Evolutionary conservation across 352 stramenopile species (phyloP).

Genomic region (Phytophthora pluvialis): DNA sequence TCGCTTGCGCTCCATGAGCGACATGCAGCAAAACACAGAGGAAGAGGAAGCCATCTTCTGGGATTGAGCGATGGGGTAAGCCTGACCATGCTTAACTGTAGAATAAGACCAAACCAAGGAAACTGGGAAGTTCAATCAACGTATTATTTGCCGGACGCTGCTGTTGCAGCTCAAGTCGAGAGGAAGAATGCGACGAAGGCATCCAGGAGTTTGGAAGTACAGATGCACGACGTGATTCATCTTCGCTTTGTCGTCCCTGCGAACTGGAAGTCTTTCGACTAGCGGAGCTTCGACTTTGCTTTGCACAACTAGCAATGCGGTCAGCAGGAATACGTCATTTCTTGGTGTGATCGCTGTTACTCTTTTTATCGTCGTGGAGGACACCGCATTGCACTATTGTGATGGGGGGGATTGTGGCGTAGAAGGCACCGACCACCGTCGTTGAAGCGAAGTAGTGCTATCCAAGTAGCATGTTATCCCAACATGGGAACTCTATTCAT

Average conservation of each 20-base stretch:
- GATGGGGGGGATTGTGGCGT: neutral
- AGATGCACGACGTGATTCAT: no score
- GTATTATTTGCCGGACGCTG: no score
- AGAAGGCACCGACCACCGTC: neutral
- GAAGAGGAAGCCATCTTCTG: conserved; percentile 38
- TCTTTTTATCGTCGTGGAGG: neutral
- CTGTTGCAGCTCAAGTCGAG: no score
- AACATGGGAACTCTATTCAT: neutral
- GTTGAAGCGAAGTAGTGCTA: neutral
- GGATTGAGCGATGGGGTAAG: conserved; percentile 13
- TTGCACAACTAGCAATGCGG: neutral
- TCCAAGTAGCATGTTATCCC: neutral
- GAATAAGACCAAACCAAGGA: neutral
- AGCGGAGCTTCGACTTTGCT: neutral
- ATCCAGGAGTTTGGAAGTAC: no score
- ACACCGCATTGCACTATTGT: neutral
- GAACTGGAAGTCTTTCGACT: no score
- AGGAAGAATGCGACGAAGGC: no score
- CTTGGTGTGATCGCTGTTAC: neutral
- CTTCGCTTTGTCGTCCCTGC: conserved; percentile 1
- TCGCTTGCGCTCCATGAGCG: conserved; percentile 34
- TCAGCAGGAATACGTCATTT: neutral
- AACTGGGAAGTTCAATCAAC: no score
- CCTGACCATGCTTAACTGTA: neutral
- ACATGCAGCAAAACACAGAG: conserved; percentile 35